These are phyloP conservation scores for Fusarium sp. DNA, from an alignment of 2,329 filamentous ascomycete species.

Conservation along the genomic window DNA sequence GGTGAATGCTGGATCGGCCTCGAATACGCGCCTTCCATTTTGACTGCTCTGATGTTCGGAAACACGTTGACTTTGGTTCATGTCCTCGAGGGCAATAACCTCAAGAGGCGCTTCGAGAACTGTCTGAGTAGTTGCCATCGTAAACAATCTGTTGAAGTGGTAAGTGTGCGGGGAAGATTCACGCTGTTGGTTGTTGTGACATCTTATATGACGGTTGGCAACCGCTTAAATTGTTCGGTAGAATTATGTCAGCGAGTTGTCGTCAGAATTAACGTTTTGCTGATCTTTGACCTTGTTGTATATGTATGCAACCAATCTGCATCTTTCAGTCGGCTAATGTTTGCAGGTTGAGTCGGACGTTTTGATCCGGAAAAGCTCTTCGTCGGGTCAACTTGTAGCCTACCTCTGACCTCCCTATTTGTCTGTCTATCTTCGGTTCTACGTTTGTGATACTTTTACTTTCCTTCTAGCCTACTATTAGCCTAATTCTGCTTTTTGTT, in stretches of 20 bases:
- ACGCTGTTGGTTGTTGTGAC: background rate
- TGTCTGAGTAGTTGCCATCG: constrained; percentile 11
- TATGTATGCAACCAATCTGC: background rate
- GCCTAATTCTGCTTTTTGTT: too few relatives aligned
- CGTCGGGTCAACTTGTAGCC: too few relatives aligned
- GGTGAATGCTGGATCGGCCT: constrained; percentile 14
- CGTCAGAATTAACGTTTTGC: background rate
- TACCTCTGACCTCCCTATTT: too few relatives aligned
- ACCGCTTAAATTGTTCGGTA: constrained; percentile 18
- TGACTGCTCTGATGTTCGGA: background rate
- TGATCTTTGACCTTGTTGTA: background rate
- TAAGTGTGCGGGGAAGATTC: background rate
- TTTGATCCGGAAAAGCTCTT: too few relatives aligned
- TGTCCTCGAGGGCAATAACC: background rate
- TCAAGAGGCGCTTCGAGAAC: background rate
- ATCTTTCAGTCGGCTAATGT: too few relatives aligned
- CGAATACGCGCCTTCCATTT: background rate
- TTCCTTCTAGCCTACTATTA: too few relatives aligned
- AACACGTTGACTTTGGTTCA: accelerated
- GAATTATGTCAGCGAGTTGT: background rate
- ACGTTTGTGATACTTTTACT: too few relatives aligned
- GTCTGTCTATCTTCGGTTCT: background rate
- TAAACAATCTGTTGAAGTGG: accelerated
- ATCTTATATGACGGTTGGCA: background rate
- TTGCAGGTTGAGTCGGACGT: too few relatives aligned